Evolutionary conservation across 306 rosid species (phyloP).

Genomic region (apple (Malus domestica)): ASM211411v1 NC_041792.1:29312907-29313406

Average conservation of each 20-base stretch:
- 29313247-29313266: not conserved
- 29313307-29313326: not conserved
- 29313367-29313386: not conserved
- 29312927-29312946: conserved; percentile 3
- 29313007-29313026: not conserved
- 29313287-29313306: not conserved
- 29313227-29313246: not conserved
- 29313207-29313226: not conserved
- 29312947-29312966: not conserved
- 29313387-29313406: not conserved
- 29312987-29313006: not conserved
- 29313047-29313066: not conserved
- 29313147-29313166: not conserved
- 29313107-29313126: not conserved
- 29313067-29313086: not conserved
- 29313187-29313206: not conserved
- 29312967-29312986: not conserved
- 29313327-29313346: not conserved
- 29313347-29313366: not conserved
- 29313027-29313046: not conserved
- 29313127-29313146: not conserved
- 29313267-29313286: not conserved
- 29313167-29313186: not conserved
- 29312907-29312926: conserved; percentile 13
- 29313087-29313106: not conserved